Evolutionary conservation across 257 asterid species (phyloP).

Genomic region (Penstemon barbatus): DNA sequence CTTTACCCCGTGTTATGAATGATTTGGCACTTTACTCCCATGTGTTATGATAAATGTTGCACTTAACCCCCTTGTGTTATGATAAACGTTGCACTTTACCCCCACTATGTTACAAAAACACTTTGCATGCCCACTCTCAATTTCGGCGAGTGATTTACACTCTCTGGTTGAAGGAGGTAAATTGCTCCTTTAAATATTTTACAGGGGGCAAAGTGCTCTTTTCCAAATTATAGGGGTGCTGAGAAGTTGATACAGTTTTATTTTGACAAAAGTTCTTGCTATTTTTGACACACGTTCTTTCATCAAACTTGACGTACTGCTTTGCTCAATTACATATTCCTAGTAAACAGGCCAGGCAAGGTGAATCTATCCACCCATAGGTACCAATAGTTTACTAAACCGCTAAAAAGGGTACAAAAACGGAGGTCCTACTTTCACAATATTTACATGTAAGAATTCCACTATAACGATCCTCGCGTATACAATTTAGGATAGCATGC

Average conservation of each 20-base stretch:
- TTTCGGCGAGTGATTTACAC: too few species aligned
- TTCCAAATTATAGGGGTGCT: not conserved
- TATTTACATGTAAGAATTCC: constrained; percentile 3
- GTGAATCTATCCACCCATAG: constrained; percentile 12
- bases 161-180: too few species aligned
- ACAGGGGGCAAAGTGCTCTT: too few species aligned
- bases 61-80: too few species aligned
- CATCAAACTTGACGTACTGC: not conserved
- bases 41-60: too few species aligned
- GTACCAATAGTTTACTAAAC: constrained; percentile 1
- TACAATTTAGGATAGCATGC: not conserved
- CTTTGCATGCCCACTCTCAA: too few species aligned
- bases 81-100: too few species aligned
- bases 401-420: constrained; percentile 14
- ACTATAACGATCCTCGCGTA: constrained; percentile 3
- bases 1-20: too few species aligned
- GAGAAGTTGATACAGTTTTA: constrained; percentile 2
- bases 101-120: too few species aligned
- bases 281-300: not conserved
- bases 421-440: not conserved
- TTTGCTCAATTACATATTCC: constrained; percentile 8
- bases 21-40: too few species aligned
- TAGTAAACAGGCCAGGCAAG: constrained; percentile 4
- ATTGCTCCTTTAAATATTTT: too few species aligned
- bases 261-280: not conserved